These are phyloP conservation scores for Elsinoe necatrix DNA, from an alignment of 2,329 filamentous ascomycete genomes.

Conservation along the genomic window DNA sequence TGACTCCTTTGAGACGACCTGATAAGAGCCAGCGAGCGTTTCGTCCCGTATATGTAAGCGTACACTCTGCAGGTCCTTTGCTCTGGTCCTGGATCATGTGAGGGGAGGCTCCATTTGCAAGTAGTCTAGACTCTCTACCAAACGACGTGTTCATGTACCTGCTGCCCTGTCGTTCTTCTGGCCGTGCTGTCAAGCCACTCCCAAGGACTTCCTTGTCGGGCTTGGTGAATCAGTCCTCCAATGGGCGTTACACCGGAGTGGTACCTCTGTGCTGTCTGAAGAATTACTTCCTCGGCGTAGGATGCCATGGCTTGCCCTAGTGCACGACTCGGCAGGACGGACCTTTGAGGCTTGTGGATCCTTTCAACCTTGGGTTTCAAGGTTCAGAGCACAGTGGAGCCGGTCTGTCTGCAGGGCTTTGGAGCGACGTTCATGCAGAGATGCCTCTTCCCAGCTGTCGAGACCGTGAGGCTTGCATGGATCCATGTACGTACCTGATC, in stretches of 20 bases:
- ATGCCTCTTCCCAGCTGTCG: background rate
- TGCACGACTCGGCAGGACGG: constrained; percentile 6
- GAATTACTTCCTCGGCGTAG: constrained; percentile 2
- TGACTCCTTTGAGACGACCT: background rate
- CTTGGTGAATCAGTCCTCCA: background rate
- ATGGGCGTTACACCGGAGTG: background rate
- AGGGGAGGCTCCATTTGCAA: background rate
- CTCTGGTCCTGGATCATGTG: background rate
- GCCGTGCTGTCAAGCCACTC: background rate
- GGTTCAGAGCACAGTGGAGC: background rate
- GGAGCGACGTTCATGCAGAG: background rate
- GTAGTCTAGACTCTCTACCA: constrained; percentile 3
- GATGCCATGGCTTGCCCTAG: background rate
- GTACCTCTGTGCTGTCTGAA: background rate
- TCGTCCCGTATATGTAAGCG: background rate
- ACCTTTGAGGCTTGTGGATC: constrained; percentile 9
- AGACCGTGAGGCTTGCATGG: background rate
- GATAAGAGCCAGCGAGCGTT: background rate
- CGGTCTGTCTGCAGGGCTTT: constrained; percentile 3
- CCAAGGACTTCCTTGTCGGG: constrained; percentile 1
- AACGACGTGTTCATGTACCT: background rate
- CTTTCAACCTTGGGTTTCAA: background rate
- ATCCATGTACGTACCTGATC: background rate
- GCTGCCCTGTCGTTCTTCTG: background rate
- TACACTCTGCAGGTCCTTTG: background rate